These are phyloP conservation scores for Piper longum DNA, from an alignment of 164 flowering plant species.

Conservation along the genomic window DNA sequence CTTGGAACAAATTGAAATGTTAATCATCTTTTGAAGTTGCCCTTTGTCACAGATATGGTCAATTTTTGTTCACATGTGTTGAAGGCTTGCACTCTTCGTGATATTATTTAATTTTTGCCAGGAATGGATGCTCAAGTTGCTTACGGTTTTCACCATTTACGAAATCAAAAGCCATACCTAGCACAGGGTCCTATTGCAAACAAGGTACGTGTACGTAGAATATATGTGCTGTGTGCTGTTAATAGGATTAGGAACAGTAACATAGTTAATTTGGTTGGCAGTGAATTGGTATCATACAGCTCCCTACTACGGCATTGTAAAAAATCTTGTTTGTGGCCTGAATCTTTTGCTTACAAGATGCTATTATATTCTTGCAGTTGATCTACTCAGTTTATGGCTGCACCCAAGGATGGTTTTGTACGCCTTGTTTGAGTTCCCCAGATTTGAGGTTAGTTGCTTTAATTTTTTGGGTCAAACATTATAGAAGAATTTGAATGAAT, in stretches of 20 bases:
- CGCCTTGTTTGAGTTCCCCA: constrained; percentile 85
- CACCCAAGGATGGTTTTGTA: constrained; percentile 97
- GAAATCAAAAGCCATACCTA: background rate
- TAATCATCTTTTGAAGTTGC: too few species aligned
- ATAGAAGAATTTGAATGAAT: background rate
- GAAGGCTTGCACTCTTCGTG: background rate
- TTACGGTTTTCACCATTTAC: background rate
- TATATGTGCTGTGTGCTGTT: background rate
- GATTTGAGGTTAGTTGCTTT: constrained; percentile 46
- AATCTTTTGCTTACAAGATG: too few species aligned
- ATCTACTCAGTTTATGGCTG: constrained; percentile 86
- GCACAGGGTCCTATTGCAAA: constrained; percentile 93
- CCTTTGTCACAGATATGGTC: background rate
- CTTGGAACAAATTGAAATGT: too few species aligned
- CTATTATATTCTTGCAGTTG: constrained; percentile 29
- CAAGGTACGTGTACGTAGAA: constrained; percentile 36
- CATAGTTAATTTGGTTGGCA: background rate
- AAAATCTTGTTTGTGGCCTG: too few species aligned
- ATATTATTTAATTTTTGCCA: background rate
- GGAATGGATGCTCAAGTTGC: background rate
- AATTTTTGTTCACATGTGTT: background rate
- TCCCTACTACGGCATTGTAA: too few species aligned
- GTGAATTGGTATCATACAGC: too few species aligned
- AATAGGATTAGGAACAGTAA: background rate
- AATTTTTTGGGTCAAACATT: too few species aligned